Evolutionary conservation across 306 rosid genomes (phyloP), one percentile per base, ranked within the genome.

Genomic region (Dryas alaskensis): DNA sequence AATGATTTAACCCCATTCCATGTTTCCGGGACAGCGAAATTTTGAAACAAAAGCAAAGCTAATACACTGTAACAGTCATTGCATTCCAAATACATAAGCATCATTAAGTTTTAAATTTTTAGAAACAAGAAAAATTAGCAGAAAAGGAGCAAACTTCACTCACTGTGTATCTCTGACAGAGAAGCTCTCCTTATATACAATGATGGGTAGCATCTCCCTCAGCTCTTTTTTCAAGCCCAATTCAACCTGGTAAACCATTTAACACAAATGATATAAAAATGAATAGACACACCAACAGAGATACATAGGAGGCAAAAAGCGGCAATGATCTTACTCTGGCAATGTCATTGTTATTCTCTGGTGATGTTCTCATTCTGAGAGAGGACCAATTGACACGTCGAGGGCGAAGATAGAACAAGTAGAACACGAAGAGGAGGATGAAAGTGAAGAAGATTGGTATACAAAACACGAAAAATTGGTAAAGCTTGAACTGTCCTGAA

Each of bases 181-280:
- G 92, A 90, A 89, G 84, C 95, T 88, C 87, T 89, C 82, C 64
- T 75, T 86, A 84, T 86, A 92, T 2, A 92, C 85, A 80, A 92
- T 68, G 57, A 92, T 79, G 66, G 97, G 97, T 47, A 92, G 84
- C 98, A 92, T 87, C 81, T 92, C 92, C 60, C 98, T 83, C 65
- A 87, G 69, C 60, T 92, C 97, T 69, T 90, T 92, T 63, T 82
- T 84, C 89, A 92, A 77, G 8, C 98, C 96, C 67, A 69, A 46
- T 50, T 84, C 90, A 64, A 65, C 44, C 90, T 90, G 82, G 54
- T 66, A 17, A 80, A 10, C 27, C 27, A 58, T 10, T 2, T 60
- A 2, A 17, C 8, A 65, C 13, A 42, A 42, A 19, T 31, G 37
- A 31, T 31, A 47, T 0, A 17, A 31, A 31, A 57, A 9, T 0